These are phyloP conservation scores for Aegilops speltoides DNA, from an alignment of 176 grass and related monocot genomes.

Conservation along the genomic window DNA sequence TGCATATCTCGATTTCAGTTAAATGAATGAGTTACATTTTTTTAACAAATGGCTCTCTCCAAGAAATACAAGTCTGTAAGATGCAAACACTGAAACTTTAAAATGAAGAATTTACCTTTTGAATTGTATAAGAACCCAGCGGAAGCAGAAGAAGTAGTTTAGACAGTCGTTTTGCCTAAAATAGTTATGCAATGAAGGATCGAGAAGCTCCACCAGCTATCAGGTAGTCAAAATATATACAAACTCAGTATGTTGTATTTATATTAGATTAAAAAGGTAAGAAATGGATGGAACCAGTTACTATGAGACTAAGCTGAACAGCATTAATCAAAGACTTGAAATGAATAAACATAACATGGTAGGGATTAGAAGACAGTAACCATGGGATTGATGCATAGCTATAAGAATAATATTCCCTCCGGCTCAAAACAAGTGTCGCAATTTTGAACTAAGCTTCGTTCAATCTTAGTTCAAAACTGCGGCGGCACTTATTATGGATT, in stretches of 20 bases:
- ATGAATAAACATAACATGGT: not conserved
- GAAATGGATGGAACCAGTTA: not conserved
- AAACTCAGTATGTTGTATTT: constrained; percentile 14
- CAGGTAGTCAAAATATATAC: constrained; percentile 15
- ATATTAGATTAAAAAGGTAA: constrained; percentile 17
- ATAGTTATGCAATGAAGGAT: constrained; percentile 78
- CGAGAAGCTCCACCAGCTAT: constrained; percentile 93
- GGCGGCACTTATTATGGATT: too few species aligned
- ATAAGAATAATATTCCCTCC: not conserved
- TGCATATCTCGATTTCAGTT: not conserved
- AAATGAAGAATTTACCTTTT: constrained; percentile 57
- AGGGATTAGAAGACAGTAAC: not conserved
- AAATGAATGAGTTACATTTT: not conserved
- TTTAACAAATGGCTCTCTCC: not conserved
- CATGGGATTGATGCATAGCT: not conserved
- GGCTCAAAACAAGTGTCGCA: too few species aligned
- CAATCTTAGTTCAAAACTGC: too few species aligned
- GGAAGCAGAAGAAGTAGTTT: constrained; percentile 99
- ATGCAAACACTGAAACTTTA: constrained; percentile 12
- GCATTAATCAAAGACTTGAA: not conserved
- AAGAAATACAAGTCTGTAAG: not conserved
- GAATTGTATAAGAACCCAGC: constrained; percentile 99
- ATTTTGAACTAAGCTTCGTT: too few species aligned
- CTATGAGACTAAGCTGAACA: constrained; percentile 8
- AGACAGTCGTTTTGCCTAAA: constrained; percentile 87